phyloP scores from a whole-genome alignment of 78 protist species.

The Salpingoeca rosetta region DNA sequence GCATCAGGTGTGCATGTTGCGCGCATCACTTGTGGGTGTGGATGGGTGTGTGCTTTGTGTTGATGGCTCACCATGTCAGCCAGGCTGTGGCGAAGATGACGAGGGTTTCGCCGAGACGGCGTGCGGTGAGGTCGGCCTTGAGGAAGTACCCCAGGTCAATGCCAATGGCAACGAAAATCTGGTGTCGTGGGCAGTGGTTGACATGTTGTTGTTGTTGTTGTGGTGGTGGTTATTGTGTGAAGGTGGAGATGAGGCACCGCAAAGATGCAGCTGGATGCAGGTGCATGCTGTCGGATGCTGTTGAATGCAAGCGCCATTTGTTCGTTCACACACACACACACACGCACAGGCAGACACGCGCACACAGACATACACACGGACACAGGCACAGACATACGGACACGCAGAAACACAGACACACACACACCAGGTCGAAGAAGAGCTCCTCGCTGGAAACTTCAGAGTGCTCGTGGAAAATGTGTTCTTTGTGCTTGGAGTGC shows the following conservation, averaged over 20 bases:
- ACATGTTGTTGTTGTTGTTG: too few relatives aligned
- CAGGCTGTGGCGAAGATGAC: not conserved
- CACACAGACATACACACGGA: too few relatives aligned
- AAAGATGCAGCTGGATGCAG: not conserved
- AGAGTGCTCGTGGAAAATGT: not conserved
- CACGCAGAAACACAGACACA: not conserved
- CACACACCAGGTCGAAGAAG: not conserved
- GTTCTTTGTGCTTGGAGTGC: not conserved
- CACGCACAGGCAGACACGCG: too few relatives aligned
- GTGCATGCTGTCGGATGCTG: too few relatives aligned
- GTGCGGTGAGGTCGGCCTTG: not conserved
- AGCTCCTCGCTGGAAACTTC: not conserved
- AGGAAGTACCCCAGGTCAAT: not conserved
- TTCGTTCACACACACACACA: too few relatives aligned
- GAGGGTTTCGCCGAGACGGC: not conserved
- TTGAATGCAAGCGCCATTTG: too few relatives aligned
- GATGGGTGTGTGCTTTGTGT: too few relatives aligned
- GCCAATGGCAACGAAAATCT: not conserved
- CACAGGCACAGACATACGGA: not conserved
- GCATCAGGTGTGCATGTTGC: too few relatives aligned
- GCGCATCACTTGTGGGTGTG: too few relatives aligned
- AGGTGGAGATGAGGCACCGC: not conserved
- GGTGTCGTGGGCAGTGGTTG: too few relatives aligned
- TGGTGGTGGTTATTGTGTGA: too few relatives aligned
- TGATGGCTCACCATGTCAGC: not conserved